Base-by-base conservation (phyloP, 2,329 filamentous ascomycete species). In the Claviceps sp. region DNA sequence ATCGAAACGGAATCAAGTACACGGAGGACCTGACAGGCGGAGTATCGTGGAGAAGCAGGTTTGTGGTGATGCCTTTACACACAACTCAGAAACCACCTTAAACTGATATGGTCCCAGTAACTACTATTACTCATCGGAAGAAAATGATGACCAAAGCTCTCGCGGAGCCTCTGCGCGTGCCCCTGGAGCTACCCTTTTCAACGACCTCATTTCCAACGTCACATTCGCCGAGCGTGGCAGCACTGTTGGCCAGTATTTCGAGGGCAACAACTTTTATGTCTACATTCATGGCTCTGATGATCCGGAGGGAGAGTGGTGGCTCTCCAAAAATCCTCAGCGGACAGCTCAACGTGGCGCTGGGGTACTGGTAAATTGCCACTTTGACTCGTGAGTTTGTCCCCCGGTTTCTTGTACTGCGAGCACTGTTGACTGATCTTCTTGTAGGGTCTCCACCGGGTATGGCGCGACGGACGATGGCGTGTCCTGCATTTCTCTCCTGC, bases 401-500 rank as follows among this genome's bases (percentile, higher is more conserved):
- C 17, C 16, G 16, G 8, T 22, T 36, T 20, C 16, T 26, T 11
- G 9, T 37, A 17, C 9, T 22, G 36, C 50, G 13, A 14, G n/a
- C 9, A 14, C 16, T 20, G 14, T 16, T 20, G 47, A 4, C 7
- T 53, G 16, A 48, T 20, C 6, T 52, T 23, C 6, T 26, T 26
- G 3, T n/a, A 90, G 86, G 53, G 93, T 97, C 5, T 87, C 89
- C 14, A 95, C 89, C 2, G 90, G 88, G 1, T 95, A 83, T 59
- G 93, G 93, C 47, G 90, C 93, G 16, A 97, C 93, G 2, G 93
- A 98, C 62, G 88, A 96, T 66, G 93, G 91, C 7, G 82, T 95
- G 55, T 89, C 89, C 29, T 88, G 94, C 22, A 81, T 95, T n/a
- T 85, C 85, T 0, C 73, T 91, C 43, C 75, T 97, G 47, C 89